Evolutionary conservation across 352 stramenopile genomes (phyloP).

Genomic region (Blastocystis sp.): DNA sequence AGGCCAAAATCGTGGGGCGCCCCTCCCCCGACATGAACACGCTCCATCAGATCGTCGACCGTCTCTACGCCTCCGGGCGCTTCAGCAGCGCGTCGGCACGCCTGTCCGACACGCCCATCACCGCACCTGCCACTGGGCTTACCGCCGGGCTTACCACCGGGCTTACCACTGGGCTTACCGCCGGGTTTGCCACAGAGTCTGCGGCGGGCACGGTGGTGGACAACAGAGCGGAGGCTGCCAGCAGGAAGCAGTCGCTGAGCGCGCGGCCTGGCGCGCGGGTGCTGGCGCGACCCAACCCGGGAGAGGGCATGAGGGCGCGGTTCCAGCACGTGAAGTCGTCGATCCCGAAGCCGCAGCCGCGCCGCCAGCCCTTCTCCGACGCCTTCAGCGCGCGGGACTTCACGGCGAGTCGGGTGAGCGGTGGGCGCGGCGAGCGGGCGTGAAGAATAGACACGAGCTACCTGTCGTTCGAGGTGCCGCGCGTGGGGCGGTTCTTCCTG

Average conservation of each 20-base stretch:
- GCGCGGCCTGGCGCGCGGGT: conserved; percentile 13
- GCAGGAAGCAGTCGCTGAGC: neutral
- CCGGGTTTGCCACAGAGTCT: neutral
- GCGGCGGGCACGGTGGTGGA: neutral
- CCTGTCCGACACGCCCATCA: neutral
- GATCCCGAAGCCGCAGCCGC: conserved; percentile 43
- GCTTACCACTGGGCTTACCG: too few relatives aligned
- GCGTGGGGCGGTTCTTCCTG: neutral
- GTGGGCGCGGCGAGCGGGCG: neutral
- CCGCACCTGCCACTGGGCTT: neutral
- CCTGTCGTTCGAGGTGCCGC: neutral
- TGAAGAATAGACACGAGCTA: neutral
- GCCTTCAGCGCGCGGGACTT: neutral
- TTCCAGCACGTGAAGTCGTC: conserved; percentile 46
- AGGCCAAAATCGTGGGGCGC: neutral
- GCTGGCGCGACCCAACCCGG: conserved; percentile 17
- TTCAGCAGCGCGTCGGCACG: neutral
- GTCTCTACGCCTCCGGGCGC: neutral
- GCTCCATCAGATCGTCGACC: conserved; percentile 21
- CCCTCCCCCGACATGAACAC: conserved; percentile 28
- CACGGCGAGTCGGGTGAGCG: neutral
- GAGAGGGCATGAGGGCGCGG: conserved; percentile 15
- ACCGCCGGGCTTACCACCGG: too few relatives aligned
- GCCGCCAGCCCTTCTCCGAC: neutral
- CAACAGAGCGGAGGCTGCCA: neutral